Percentiles rank a stretch among this genome's conserved stretches.
These are phyloP conservation scores for Coemansia sp. DNA, from an alignment of 192 early-diverging fungal species.

Conservation along the genomic window DNA sequence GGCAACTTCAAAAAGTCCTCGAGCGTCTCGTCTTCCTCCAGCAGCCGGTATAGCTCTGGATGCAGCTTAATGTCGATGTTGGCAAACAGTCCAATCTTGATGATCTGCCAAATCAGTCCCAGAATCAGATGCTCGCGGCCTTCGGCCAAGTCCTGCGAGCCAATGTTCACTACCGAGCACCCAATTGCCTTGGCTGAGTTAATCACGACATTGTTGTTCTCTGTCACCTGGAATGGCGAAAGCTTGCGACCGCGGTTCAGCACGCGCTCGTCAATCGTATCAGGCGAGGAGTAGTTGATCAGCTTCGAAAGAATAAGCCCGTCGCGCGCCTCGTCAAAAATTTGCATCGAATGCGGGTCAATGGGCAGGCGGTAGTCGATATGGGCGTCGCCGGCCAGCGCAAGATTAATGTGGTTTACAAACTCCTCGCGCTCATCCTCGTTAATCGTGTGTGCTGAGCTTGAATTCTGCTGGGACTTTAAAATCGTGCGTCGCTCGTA, in stretches of 20 bases:
- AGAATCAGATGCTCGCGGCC: constrained; percentile 95
- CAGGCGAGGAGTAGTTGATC: constrained; percentile 94
- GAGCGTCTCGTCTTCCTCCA: constrained; percentile 90
- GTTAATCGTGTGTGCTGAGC: constrained; percentile 96
- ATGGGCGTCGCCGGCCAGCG: constrained; percentile 76
- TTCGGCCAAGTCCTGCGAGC: constrained; percentile 93
- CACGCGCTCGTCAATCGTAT: constrained; percentile 99
- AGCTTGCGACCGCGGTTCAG: constrained; percentile 87
- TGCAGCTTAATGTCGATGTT: constrained; percentile 98
- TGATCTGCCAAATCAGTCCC: constrained; percentile 99
- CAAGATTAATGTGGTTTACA: constrained; percentile 89
- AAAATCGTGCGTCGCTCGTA: constrained; percentile 81
- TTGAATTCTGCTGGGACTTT: constrained; percentile 78
- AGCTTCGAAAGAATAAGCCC: constrained; percentile 95
- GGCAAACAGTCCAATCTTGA: constrained; percentile 93
- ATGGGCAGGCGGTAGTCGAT: constrained; percentile 88
- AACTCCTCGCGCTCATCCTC: constrained; percentile 98
- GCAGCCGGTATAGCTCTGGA: constrained; percentile 93
- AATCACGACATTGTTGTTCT: constrained; percentile 99
- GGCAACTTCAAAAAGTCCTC: constrained; percentile 94
- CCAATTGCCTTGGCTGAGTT: constrained; percentile 99
- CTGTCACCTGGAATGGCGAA: constrained; percentile 93
- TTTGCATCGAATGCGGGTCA: constrained; percentile 88
- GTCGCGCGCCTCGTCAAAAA: constrained; percentile 94
- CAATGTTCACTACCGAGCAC: constrained; percentile 97